Evolutionary conservation across 192 early-diverging fungal species (phyloP).

Genomic region (Paraglomus brasilianum): DNA sequence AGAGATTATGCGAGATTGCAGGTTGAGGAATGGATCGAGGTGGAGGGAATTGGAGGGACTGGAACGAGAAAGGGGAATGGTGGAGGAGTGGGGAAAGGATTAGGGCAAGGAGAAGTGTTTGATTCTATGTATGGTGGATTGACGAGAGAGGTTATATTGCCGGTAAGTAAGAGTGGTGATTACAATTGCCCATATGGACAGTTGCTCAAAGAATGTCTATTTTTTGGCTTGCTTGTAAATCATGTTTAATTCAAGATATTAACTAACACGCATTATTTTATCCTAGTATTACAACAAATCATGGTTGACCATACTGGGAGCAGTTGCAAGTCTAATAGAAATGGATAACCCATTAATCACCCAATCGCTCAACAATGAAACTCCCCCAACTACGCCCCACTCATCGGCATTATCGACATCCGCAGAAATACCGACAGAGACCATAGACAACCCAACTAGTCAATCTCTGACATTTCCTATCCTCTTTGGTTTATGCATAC

Average conservation of each 20-base stretch:
- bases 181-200: not conserved
- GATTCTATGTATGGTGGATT: slow-evolving; percentile 65
- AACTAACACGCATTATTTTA: not conserved
- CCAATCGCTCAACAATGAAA: slow-evolving; percentile 40
- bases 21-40: slow-evolving; percentile 58
- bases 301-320: slow-evolving; percentile 58
- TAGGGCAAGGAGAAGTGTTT: slow-evolving; percentile 38
- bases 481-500: too few relatives aligned
- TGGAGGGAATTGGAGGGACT: slow-evolving; percentile 8
- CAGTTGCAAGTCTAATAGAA: slow-evolving; percentile 53
- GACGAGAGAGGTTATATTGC: slow-evolving; percentile 64
- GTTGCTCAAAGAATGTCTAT: not conserved
- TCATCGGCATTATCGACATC: too few relatives aligned
- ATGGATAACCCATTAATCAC: slow-evolving; percentile 47
- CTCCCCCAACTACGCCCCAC: not conserved
- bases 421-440: too few relatives aligned
- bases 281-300: slow-evolving; percentile 60
- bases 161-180: slow-evolving; percentile 42
- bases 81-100: not conserved
- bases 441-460: too few relatives aligned
- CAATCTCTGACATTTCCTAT: too few relatives aligned
- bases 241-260: not conserved
- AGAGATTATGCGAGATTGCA: slow-evolving; percentile 64
- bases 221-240: slow-evolving; percentile 13
- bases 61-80: slow-evolving; percentile 8